Conservation (phyloP, 768 basidiomycete species). For the Neoboletus magnificus region DNA sequence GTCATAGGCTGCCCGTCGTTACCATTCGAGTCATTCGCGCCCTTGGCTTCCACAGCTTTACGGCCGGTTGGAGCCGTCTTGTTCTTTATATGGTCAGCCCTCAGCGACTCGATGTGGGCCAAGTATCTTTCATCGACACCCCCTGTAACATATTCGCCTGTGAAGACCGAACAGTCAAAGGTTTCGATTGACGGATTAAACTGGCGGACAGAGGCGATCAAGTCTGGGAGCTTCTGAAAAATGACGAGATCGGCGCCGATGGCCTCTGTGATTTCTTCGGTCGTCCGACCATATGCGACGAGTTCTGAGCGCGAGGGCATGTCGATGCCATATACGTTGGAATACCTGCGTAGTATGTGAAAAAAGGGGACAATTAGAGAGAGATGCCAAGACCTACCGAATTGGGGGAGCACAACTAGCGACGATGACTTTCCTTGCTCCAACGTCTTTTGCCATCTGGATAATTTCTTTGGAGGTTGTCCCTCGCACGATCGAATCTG, state of each 20-base stretch:
- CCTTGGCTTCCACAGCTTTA: slow-evolving; percentile 36
- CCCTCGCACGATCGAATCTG: slow-evolving; percentile 97
- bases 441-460: slow-evolving; percentile 99
- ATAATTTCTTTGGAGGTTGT: slow-evolving; percentile 99
- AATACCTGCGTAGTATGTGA: slow-evolving; percentile 46
- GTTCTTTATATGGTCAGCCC: slow-evolving; percentile 78
- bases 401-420: slow-evolving; percentile 98
- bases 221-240: slow-evolving; percentile 89
- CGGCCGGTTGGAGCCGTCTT: slow-evolving; percentile 39
- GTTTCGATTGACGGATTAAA: slow-evolving; percentile 71
- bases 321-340: slow-evolving; percentile 99
- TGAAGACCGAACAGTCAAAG: slow-evolving; percentile 98
- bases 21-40: slow-evolving; percentile 19
- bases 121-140: slow-evolving; percentile 86
- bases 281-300: slow-evolving; percentile 77
- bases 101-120: slow-evolving; percentile 62
- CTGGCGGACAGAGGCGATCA: slow-evolving; percentile 80
- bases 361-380: background rate
- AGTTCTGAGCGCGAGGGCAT: slow-evolving; percentile 97
- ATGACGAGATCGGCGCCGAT: slow-evolving; percentile 96
- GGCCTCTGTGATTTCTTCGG: slow-evolving; percentile 64
- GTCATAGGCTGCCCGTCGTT: slow-evolving; percentile 20
- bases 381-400: slow-evolving; percentile 44
- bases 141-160: slow-evolving; percentile 95
- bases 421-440: slow-evolving; percentile 92